Conservation (phyloP, 371 early-diverging fungal genomes). For the Parasitella parasitica region DNA sequence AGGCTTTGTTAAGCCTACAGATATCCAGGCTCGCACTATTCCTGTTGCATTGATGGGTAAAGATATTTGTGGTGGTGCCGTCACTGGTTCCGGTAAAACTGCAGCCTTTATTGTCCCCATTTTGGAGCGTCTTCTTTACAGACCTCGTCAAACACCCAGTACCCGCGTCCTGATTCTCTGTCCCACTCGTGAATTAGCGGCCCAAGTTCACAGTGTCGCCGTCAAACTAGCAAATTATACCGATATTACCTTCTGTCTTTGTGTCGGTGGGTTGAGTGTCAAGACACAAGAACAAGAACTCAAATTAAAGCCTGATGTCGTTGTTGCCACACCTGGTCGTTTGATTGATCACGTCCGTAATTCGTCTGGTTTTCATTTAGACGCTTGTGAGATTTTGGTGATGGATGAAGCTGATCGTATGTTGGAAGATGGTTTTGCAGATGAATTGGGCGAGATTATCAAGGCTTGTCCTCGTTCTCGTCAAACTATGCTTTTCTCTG, state of each 20-base stretch:
- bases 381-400: conserved; percentile 94
- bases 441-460: conserved; percentile 96
- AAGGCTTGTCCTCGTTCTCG: conserved; percentile 85
- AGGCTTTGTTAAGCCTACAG: conserved; percentile 93
- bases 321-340: conserved; percentile 99
- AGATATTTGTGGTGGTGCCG: conserved; percentile 99
- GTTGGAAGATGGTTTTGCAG: conserved; percentile 99
- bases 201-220: conserved; percentile 94
- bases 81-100: conserved; percentile 99
- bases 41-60: conserved; percentile 97
- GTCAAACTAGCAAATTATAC: conserved; percentile 85
- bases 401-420: conserved; percentile 99
- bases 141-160: conserved; percentile 76
- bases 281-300: conserved; percentile 94
- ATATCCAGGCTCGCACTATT: conserved; percentile 96
- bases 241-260: conserved; percentile 84
- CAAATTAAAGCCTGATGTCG: conserved; percentile 90
- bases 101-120: conserved; percentile 98
- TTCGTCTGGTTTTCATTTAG: conserved; percentile 84
- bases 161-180: conserved; percentile 96
- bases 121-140: conserved; percentile 90
- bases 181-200: conserved; percentile 99
- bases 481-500: conserved; percentile 99
- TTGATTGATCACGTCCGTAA: conserved; percentile 98
- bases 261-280: conserved; percentile 92